phyloP scores from a whole-genome alignment of 257 asterid species.

The Solanum dulcamara region DNA sequence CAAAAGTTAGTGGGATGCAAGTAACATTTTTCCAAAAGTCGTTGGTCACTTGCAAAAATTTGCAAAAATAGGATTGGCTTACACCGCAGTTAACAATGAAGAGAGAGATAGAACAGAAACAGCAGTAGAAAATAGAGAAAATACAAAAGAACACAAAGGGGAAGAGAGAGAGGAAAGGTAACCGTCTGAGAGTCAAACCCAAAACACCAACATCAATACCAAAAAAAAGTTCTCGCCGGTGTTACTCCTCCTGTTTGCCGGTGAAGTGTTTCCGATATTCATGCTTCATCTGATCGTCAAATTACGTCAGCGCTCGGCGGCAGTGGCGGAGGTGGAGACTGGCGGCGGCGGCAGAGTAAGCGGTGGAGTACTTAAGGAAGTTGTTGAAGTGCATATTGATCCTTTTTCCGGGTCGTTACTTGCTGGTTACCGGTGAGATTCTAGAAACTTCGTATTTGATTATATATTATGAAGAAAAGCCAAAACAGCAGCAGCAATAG shows the following conservation, averaged over 20 bases:
- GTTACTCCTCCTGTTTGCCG: not conserved
- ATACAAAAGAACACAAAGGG: not conserved
- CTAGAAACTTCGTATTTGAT: not conserved
- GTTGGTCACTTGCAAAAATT: not conserved
- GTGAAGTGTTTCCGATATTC: not conserved
- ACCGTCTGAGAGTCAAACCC: constrained; percentile 33
- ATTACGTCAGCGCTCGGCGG: constrained; percentile 16
- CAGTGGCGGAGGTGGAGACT: constrained; percentile 6
- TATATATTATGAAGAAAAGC: constrained; percentile 36
- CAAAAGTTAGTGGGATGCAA: not conserved
- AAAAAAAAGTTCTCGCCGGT: not conserved
- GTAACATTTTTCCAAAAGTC: not conserved
- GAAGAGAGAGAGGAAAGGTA: not conserved
- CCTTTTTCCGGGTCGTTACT: constrained; percentile 1
- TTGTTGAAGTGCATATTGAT: not conserved
- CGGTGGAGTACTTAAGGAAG: not conserved
- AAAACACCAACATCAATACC: constrained; percentile 1
- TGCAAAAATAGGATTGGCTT: not conserved
- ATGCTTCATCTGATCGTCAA: constrained; percentile 19
- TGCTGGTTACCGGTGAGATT: constrained; percentile 3
- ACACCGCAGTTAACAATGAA: constrained; percentile 9
- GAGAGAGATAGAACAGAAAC: not conserved
- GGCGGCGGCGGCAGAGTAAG: constrained; percentile 4
- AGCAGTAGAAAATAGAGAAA: not conserved
- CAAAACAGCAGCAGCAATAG: constrained; percentile 10